Evolutionary conservation across 495 filamentous ascomycete species (phyloP).

Genomic region (Hypoxylon trugodes): DNA sequence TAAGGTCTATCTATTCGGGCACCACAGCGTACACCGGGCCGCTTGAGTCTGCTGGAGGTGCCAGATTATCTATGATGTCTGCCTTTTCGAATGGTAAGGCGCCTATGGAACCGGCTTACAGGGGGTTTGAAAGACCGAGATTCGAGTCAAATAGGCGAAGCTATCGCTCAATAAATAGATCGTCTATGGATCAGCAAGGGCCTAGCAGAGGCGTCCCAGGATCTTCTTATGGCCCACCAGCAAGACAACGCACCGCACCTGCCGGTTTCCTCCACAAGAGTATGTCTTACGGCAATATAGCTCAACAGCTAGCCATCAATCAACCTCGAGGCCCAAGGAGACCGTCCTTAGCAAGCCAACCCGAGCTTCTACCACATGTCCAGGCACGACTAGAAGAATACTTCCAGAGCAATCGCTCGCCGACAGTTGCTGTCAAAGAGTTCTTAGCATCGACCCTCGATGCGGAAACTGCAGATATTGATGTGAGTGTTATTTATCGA

Average conservation of each 20-base stretch:
- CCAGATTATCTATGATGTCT: constrained; percentile 33
- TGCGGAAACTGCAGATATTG: constrained; percentile 49
- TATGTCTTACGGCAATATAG: constrained; percentile 33
- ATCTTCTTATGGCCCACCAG: constrained; percentile 3
- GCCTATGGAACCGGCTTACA: constrained; percentile 22
- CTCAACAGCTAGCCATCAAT: constrained; percentile 41
- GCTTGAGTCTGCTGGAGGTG: constrained; percentile 4
- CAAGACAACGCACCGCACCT: constrained; percentile 26
- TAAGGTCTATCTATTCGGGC: constrained; percentile 40
- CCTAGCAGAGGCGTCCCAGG: constrained; percentile 4
- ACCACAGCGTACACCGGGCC: constrained; percentile 36
- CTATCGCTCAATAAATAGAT: constrained; percentile 10
- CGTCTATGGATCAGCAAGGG: constrained; percentile 1
- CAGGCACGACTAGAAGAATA: constrained; percentile 54
- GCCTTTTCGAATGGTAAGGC: constrained; percentile 30
- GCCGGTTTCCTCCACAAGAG: constrained; percentile 30
- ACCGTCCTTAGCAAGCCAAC: constrained; percentile 44
- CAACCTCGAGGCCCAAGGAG: constrained; percentile 42
- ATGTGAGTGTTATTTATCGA: constrained; percentile 34
- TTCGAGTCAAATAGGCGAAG: constrained; percentile 1
- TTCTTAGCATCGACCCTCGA: constrained; percentile 54
- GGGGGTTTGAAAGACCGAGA: constrained; percentile 14
- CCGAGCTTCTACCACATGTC: constrained; percentile 47
- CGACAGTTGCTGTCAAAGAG: constrained; percentile 48
- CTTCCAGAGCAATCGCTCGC: constrained; percentile 50